Evolutionary conservation across 2,329 filamentous ascomycete genomes (phyloP), one percentile per base, ranked within the genome.

Genomic region (Monilinia vaccinii-corymbosi): DNA sequence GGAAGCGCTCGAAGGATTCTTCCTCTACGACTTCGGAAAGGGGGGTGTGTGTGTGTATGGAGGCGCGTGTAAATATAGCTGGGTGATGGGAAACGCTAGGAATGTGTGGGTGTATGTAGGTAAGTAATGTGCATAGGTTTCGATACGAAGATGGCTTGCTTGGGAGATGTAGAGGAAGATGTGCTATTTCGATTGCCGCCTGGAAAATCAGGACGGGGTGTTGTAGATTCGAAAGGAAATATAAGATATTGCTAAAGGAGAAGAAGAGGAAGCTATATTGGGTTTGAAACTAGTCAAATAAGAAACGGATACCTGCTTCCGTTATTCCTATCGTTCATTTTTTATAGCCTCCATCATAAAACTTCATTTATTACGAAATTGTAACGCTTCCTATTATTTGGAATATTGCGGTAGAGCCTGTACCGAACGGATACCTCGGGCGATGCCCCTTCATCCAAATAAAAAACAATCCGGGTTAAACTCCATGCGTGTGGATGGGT

Each of bases 21-120:
- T 55, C 49, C 48, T 59, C 40, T 59, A 40, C 48, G 48, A 59
- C 48, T 59, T 59, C 31, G 49, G 25, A 58, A 58, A 58, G 47
- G 36, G 28, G 16, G 32, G 16, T 58, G 25, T n/a, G 47, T 52
- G 52, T 34, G 25, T n/a, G 47, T 52, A 45, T 34, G 21, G 36
- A 21, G 53, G 53, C 31, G 42, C 42, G 42, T 21, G 42, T 56
- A 46, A 36, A 56, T 47, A 2, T 32, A 44, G 38, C 40, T 44
- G 28, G 25, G 8, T 16, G 18, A 34, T 32, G 38, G 38, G 21
- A 21, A 44, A 34, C 21, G 14, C 18, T 32, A 14, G 14, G 32
- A 44, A 42, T 1, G 14, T 34, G 14, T 47, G 10, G 10, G 28
- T 16, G 28, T 47, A 47, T 31, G 31, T 18, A 55, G 6, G 16